Percentiles rank a stretch among this genome's conserved stretches.
phyloP scores from a whole-genome alignment of 306 rosid species.

The Gynostemma pentaphyllum region DNA sequence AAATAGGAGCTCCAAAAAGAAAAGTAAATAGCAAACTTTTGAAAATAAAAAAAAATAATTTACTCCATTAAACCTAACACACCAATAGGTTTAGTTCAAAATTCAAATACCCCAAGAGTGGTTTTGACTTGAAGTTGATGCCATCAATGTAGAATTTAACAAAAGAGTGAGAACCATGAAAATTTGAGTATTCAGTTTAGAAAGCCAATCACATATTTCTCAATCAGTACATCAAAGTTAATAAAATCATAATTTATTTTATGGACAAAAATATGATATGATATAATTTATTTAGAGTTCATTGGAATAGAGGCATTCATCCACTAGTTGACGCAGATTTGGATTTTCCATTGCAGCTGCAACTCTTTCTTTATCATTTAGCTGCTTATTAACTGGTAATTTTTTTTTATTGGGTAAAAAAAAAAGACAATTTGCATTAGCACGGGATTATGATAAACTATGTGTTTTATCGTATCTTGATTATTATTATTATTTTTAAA shows the following conservation, averaged over 20 bases:
- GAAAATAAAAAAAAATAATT: neutral
- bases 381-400: conserved; percentile 92
- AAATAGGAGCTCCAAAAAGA: neutral
- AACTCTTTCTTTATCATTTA: conserved; percentile 89
- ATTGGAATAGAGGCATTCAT: conserved; percentile 77
- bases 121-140: neutral
- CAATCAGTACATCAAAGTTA: too few species aligned
- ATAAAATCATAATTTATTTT: conserved; percentile 14
- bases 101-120: neutral
- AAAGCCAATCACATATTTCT: too few species aligned
- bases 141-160: neutral
- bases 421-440: neutral
- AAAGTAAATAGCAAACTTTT: neutral
- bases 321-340: conserved; percentile 92
- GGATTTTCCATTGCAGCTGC: conserved; percentile 98
- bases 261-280: conserved; percentile 15
- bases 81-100: neutral
- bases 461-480: too few species aligned
- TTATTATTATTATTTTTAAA: too few species aligned
- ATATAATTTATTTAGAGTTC: conserved; percentile 47
- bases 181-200: too few species aligned
- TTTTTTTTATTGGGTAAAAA: too few species aligned
- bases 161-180: neutral
- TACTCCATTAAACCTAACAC: neutral
- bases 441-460: too few species aligned